Percentiles rank a stretch among this genome's conserved stretches.
Conservation (phyloP, 352 stramenopile species). For the Phytophthora niederhauseri region DNA sequence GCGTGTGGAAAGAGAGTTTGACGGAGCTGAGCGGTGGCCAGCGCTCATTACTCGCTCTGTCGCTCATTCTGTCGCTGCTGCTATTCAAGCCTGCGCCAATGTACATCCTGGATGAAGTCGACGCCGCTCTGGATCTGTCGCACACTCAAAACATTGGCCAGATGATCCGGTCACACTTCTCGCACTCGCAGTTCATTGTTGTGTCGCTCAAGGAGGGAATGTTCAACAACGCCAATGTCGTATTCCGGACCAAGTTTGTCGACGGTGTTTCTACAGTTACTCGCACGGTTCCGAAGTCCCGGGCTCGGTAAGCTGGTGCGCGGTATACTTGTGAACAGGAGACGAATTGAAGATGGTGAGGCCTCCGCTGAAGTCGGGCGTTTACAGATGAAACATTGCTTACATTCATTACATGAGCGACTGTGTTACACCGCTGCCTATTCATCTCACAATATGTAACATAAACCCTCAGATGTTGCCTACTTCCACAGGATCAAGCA, state of each 20-base stretch:
- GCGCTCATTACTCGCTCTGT: slow-evolving; percentile 98
- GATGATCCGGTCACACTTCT: slow-evolving; percentile 99
- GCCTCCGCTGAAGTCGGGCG: not conserved
- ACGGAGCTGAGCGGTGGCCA: slow-evolving; percentile 99
- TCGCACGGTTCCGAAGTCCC: slow-evolving; percentile 89
- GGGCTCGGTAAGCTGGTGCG: slow-evolving; percentile 25
- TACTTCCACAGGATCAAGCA: not conserved
- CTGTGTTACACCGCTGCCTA: slow-evolving; percentile 2
- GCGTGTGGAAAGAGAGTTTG: slow-evolving; percentile 99
- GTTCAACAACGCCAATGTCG: slow-evolving; percentile 99
- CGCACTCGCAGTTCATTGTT: slow-evolving; percentile 99
- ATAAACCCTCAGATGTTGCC: not conserved
- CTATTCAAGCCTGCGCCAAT: slow-evolving; percentile 99
- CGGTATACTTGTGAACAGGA: not conserved
- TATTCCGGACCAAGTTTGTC: slow-evolving; percentile 99
- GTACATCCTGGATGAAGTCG: slow-evolving; percentile 99
- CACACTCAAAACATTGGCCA: slow-evolving; percentile 99
- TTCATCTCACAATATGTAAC: not conserved
- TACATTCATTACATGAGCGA: slow-evolving; percentile 24
- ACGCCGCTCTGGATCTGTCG: slow-evolving; percentile 98
- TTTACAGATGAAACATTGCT: slow-evolving; percentile 13
- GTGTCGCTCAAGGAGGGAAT: slow-evolving; percentile 99
- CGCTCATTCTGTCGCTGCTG: slow-evolving; percentile 98
- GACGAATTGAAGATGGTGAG: slow-evolving; percentile 1
- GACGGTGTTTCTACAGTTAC: slow-evolving; percentile 99